phyloP scores from a whole-genome alignment of 2,329 filamentous ascomycete genomes.

The Lachnellula arida region DNA sequence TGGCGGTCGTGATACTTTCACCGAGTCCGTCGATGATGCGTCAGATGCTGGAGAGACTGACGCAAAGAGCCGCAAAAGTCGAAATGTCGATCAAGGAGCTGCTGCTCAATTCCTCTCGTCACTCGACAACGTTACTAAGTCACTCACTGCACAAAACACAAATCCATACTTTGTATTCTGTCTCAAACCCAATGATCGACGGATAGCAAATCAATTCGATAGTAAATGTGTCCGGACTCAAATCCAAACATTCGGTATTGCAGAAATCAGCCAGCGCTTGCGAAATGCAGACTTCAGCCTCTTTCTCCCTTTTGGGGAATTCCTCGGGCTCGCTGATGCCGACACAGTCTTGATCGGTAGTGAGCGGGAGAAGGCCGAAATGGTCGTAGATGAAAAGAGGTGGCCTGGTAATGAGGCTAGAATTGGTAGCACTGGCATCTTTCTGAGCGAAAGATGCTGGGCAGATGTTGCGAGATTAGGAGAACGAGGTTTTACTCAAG shows the following conservation, averaged over 20 bases:
- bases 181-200: constrained; percentile 91
- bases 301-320: constrained; percentile 93
- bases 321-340: constrained; percentile 80
- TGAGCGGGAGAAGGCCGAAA: constrained; percentile 85
- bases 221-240: constrained; percentile 97
- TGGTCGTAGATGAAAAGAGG: constrained; percentile 84
- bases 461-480: constrained; percentile 76
- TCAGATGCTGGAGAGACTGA: constrained; percentile 43
- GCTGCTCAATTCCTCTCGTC: constrained; percentile 88
- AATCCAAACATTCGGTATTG: constrained; percentile 91
- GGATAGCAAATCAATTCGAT: constrained; percentile 98
- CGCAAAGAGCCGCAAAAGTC: constrained; percentile 35
- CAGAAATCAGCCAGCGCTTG: constrained; percentile 90
- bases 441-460: constrained; percentile 95
- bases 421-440: constrained; percentile 87
- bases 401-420: constrained; percentile 92
- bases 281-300: constrained; percentile 92
- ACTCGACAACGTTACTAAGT: constrained; percentile 85
- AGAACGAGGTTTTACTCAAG: constrained; percentile 53
- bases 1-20: constrained; percentile 30
- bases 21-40: constrained; percentile 36
- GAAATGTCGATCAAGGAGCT: constrained; percentile 69
- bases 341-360: constrained; percentile 85
- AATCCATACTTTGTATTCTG: constrained; percentile 98
- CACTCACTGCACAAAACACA: constrained; percentile 72